These are phyloP conservation scores for Sphaerosporella brunnea DNA, from an alignment of 495 filamentous ascomycete species.

Conservation along the genomic window DNA sequence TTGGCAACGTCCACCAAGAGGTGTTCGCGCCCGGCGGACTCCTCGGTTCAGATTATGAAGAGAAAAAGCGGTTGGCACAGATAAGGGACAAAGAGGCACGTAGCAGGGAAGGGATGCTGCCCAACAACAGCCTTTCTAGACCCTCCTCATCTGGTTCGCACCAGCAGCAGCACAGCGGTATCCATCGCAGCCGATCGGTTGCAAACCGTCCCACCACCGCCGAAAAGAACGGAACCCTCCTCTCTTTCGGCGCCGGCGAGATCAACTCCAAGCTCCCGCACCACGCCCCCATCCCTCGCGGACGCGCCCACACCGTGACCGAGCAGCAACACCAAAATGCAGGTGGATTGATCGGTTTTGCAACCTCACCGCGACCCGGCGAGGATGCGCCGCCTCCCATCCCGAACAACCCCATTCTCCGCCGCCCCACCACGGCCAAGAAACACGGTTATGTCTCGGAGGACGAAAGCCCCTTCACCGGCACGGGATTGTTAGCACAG, in stretches of 20 bases:
- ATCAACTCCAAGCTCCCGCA: slow-evolving; percentile 6
- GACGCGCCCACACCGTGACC: slow-evolving; percentile 17
- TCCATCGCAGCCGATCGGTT: not conserved
- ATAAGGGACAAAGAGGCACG: slow-evolving; percentile 17
- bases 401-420: not conserved
- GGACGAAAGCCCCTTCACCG: slow-evolving; percentile 14
- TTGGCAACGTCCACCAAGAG: not conserved
- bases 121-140: not conserved
- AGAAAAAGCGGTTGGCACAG: slow-evolving; percentile 17
- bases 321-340: not conserved
- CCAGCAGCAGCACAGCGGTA: not conserved
- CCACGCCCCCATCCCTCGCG: too few species aligned
- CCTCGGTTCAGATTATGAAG: slow-evolving; percentile 22
- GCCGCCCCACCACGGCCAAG: not conserved
- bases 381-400: not conserved
- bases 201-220: not conserved
- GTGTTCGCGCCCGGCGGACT: slow-evolving; percentile 24
- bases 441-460: not conserved
- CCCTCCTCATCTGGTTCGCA: not conserved
- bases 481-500: slow-evolving; percentile 16
- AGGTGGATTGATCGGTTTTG: slow-evolving; percentile 17
- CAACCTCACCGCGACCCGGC: not conserved
- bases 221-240: slow-evolving; percentile 13
- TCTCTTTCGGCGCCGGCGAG: slow-evolving; percentile 17
- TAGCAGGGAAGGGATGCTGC: slow-evolving; percentile 11